Conservation (phyloP, 2,329 filamentous ascomycete genomes). For the Calcarisporium arbuscula region DNA sequence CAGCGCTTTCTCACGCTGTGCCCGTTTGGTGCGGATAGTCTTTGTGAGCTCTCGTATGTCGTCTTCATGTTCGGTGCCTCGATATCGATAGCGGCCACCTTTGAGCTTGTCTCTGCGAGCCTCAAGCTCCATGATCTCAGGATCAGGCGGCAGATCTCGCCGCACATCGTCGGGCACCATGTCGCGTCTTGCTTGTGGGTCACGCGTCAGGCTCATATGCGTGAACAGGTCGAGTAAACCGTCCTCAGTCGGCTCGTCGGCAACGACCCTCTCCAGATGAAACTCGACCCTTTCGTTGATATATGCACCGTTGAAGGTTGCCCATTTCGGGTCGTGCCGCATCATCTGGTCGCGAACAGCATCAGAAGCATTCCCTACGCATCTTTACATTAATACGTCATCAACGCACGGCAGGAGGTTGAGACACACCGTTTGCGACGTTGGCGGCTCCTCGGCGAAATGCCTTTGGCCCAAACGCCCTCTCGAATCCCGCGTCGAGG, state of each 20-base stretch:
- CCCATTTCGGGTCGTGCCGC: too few relatives aligned
- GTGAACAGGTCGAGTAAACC: too few relatives aligned
- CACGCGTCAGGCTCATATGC: conserved; percentile 15
- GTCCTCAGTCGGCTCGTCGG: too few relatives aligned
- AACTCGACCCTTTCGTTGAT: too few relatives aligned
- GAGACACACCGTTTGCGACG: background rate
- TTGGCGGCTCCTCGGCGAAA: background rate
- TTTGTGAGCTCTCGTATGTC: conserved; percentile 14
- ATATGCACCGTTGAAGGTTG: too few relatives aligned
- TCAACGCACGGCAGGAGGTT: too few relatives aligned
- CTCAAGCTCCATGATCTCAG: conserved; percentile 16
- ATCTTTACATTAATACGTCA: too few relatives aligned
- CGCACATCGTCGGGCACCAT: conserved; percentile 21
- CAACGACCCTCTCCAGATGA: too few relatives aligned
- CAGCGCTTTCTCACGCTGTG: conserved; percentile 10
- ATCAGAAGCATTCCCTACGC: too few relatives aligned
- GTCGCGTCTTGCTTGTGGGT: conserved; percentile 16
- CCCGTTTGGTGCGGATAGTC: conserved; percentile 13
- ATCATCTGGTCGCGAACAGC: too few relatives aligned
- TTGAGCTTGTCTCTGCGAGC: conserved; percentile 13
- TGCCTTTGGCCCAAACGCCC: background rate
- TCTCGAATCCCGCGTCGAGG: too few relatives aligned
- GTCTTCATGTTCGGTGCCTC: conserved; percentile 14
- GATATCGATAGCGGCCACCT: conserved; percentile 14
- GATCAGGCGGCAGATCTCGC: conserved; percentile 14